Evolutionary conservation across 208 protist species (phyloP).

Genomic region (Lotmaria passim): DNA sequence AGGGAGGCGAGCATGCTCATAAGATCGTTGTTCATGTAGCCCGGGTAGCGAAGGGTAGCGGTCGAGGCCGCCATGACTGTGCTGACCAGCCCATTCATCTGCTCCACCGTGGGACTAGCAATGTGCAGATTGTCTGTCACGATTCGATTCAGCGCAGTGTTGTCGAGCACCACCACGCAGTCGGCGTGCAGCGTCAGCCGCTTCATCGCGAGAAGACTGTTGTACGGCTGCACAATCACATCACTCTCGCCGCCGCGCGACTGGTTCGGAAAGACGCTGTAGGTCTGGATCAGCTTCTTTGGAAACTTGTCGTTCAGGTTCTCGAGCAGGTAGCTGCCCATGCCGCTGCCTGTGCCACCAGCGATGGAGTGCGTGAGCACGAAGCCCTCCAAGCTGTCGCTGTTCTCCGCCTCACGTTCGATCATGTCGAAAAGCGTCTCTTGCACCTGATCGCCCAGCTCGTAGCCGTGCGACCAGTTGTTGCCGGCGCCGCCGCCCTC

Average conservation of each 20-base stretch:
- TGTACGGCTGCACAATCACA: conserved; percentile 99
- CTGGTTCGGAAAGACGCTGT: conserved; percentile 98
- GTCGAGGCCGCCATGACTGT: conserved; percentile 99
- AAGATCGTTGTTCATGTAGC: conserved; percentile 98
- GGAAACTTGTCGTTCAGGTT: conserved; percentile 97
- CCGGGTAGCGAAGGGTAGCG: conserved; percentile 98
- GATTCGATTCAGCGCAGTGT: conserved; percentile 98
- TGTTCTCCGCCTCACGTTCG: conserved; percentile 99
- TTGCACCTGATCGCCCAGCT: conserved; percentile 89
- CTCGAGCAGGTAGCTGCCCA: conserved; percentile 99
- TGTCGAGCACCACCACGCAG: conserved; percentile 99
- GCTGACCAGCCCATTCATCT: conserved; percentile 98
- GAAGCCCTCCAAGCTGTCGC: conserved; percentile 99
- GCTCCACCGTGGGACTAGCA: conserved; percentile 93
- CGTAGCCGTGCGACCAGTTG: conserved; percentile 98
- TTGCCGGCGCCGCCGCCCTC: conserved; percentile 99
- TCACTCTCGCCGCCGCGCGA: conserved; percentile 85
- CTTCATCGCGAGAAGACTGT: conserved; percentile 99
- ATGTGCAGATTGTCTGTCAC: conserved; percentile 97
- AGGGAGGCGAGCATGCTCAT: conserved; percentile 97
- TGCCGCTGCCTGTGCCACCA: conserved; percentile 99
- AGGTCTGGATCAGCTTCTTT: conserved; percentile 99
- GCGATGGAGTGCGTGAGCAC: conserved; percentile 99
- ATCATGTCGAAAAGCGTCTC: conserved; percentile 99
- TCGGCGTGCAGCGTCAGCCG: conserved; percentile 97